A percentile compares a stretch with the other conserved stretches of the same genome.
phyloP scores from a whole-genome alignment of 805 yeast genomes.

The Kuraishia floccosa region DNA sequence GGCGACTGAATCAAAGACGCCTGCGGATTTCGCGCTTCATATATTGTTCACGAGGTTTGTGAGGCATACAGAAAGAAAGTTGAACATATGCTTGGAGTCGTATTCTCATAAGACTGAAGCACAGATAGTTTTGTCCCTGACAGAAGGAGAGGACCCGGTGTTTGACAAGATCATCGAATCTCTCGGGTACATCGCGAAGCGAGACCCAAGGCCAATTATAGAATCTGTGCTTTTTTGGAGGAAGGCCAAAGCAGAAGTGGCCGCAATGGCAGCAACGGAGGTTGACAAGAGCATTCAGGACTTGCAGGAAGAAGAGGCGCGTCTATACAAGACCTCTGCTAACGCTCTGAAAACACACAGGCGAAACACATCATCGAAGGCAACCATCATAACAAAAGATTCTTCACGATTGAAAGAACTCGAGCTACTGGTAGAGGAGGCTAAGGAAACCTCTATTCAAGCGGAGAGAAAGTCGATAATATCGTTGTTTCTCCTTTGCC shows the following conservation, averaged over 20 bases:
- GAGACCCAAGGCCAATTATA: conserved; percentile 89
- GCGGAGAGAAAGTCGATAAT: conserved; percentile 83
- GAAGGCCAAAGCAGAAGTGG: conserved; percentile 81
- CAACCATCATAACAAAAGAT: too few relatives aligned
- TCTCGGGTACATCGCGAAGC: conserved; percentile 80
- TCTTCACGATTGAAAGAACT: conserved; percentile 7
- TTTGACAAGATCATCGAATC: conserved; percentile 83
- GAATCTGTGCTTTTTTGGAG: conserved; percentile 99
- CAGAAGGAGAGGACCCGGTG: conserved; percentile 76
- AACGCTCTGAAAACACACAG: too few relatives aligned
- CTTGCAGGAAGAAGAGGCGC: too few relatives aligned
- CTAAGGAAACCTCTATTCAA: conserved; percentile 62
- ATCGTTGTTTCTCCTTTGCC: conserved; percentile 77
- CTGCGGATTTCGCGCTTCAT: conserved; percentile 88
- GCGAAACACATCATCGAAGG: too few relatives aligned
- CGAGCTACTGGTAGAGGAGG: conserved; percentile 15
- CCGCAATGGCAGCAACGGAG: conserved; percentile 48
- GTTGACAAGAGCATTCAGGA: conserved; percentile 34
- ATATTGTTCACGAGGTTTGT: conserved; percentile 93
- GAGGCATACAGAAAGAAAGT: conserved; percentile 81
- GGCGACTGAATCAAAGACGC: conserved; percentile 30
- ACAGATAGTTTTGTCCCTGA: conserved; percentile 63
- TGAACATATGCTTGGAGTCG: conserved; percentile 56
- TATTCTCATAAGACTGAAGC: conserved; percentile 64
- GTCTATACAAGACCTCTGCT: too few relatives aligned